A percentile compares a stretch with the other conserved stretches of the same genome.
phyloP scores from a whole-genome alignment of 2,329 filamentous ascomycete species.

The Cryphonectria radicalis region DNA sequence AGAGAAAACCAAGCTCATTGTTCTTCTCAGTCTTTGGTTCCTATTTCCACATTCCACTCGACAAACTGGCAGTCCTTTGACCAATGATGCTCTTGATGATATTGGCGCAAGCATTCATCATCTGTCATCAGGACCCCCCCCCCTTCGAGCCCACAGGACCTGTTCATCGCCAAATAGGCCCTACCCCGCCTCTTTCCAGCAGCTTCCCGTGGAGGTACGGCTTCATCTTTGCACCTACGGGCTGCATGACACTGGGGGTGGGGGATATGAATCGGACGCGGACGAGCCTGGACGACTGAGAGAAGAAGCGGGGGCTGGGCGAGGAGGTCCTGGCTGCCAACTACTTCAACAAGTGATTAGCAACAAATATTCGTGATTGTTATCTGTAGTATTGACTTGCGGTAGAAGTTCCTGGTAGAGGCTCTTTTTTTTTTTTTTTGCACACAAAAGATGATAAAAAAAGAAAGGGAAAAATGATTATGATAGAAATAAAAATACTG shows the following conservation, averaged over 20 bases:
- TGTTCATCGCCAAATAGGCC: constrained; percentile 46
- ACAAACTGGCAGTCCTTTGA: no score
- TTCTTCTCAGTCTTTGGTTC: no score
- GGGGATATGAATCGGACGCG: not conserved
- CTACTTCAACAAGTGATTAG: constrained; percentile 13
- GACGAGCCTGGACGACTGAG: constrained; percentile 17
- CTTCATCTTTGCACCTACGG: constrained; percentile 41
- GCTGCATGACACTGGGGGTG: not conserved
- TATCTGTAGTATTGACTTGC: not conserved
- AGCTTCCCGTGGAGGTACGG: constrained; percentile 53
- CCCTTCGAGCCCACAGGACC: constrained; percentile 11
- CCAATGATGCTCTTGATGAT: no score
- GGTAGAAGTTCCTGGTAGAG: not conserved
- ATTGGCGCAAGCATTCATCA: no score
- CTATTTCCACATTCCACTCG: no score
- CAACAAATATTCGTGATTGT: not conserved
- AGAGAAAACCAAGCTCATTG: no score
- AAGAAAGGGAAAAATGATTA: not conserved
- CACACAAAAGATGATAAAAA: no score
- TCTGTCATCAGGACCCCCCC: no score
- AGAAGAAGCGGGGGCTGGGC: constrained; percentile 19
- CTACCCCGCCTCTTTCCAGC: constrained; percentile 49
- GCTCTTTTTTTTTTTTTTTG: no score
- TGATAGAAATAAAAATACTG: not conserved
- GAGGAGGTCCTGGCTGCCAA: constrained; percentile 14